Evolutionary conservation across 1,284 basidiomycete species (phyloP), one percentile per base, ranked within the genome.

Genomic region (Abortiporus biennis): DNA sequence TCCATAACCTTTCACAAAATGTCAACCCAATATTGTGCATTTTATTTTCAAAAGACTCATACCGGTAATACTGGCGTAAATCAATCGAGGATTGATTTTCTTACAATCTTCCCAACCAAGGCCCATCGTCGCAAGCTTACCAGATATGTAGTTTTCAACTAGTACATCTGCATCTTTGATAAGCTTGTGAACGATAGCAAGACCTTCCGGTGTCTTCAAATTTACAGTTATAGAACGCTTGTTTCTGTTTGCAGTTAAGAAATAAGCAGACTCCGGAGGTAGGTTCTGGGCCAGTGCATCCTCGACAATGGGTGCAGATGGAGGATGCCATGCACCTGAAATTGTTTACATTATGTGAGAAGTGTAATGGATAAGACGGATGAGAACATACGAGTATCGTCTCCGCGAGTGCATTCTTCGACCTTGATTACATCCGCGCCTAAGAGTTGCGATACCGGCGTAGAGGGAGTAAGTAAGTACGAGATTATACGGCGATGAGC

Each of bases 41-140:
- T 21, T 29, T 29, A 5, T 16, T 25, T 8, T 25, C 9, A 29
- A 16, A 16, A 20, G 20, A 46, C 54, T 11, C 36, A 15, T 51
- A 82, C 91, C 91, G 13, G 92, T 92, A 50, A 98, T 86, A 20
- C 88, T 92, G 33, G 91, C 82, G 56, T 97, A 98, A 35, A 97
- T 82, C 40, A 98, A 69, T 31, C 71, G 67, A 2, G 85, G 83
- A 55, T 97, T 98, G 42, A 94, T 69, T 59, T 76, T 75, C 42
- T 71, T 71, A 55, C 91, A 87, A 46, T 89, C 79, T 48, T 92
- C 87, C 68, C 81, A 97, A 4, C 90, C 91, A 15, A 98, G 72
- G 0, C 91, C 91, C 66, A 94, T 78, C 38, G 77, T 76, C 3
- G 78, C 79, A 8, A 97, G 77, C 61, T 97, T 97, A 2, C 93